A percentile compares a stretch with the other conserved stretches of the same genome.
Evolutionary conservation across 2,329 filamentous ascomycete genomes (phyloP).

Genomic region (Talaromyces sp.): DNA sequence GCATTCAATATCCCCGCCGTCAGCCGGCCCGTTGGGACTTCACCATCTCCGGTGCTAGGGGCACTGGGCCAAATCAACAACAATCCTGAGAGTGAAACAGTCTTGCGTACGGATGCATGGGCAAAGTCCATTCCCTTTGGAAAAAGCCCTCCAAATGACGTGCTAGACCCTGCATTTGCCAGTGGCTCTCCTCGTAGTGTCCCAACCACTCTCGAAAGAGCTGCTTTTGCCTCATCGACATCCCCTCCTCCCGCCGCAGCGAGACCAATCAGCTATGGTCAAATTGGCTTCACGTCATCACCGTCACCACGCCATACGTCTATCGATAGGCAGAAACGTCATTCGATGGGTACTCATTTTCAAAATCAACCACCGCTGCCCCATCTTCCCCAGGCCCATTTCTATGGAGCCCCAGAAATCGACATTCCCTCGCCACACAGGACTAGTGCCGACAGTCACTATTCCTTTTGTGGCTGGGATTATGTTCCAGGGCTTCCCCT

Average conservation of each 20-base stretch:
- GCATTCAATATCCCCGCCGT: slow-evolving; percentile 18
- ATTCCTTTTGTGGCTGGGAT: slow-evolving; percentile 80
- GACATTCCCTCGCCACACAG: slow-evolving; percentile 49
- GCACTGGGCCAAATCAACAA: slow-evolving; percentile 30
- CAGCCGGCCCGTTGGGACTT: slow-evolving; percentile 15
- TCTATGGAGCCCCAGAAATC: slow-evolving; percentile 69
- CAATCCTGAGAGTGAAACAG: slow-evolving; percentile 29
- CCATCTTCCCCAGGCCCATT: slow-evolving; percentile 72
- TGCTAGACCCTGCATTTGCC: slow-evolving; percentile 29
- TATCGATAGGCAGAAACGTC: slow-evolving; percentile 33
- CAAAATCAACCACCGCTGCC: slow-evolving; percentile 53
- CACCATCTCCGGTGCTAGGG: slow-evolving; percentile 34
- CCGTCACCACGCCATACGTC: slow-evolving; percentile 29
- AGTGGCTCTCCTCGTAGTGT: slow-evolving; percentile 38
- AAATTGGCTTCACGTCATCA: slow-evolving; percentile 30
- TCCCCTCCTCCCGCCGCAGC: slow-evolving; percentile 38
- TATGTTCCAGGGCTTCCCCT: slow-evolving; percentile 50
- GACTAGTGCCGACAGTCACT: slow-evolving; percentile 46
- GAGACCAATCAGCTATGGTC: slow-evolving; percentile 40
- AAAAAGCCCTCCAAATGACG: slow-evolving; percentile 39
- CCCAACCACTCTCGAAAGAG: slow-evolving; percentile 32
- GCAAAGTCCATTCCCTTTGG: slow-evolving; percentile 41
- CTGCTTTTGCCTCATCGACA: slow-evolving; percentile 37
- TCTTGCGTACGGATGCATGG: slow-evolving; percentile 39
- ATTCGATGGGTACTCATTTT: slow-evolving; percentile 33